Evolutionary conservation across 129 eudicot species (phyloP).

Genomic region (Solidago caesia): DNA sequence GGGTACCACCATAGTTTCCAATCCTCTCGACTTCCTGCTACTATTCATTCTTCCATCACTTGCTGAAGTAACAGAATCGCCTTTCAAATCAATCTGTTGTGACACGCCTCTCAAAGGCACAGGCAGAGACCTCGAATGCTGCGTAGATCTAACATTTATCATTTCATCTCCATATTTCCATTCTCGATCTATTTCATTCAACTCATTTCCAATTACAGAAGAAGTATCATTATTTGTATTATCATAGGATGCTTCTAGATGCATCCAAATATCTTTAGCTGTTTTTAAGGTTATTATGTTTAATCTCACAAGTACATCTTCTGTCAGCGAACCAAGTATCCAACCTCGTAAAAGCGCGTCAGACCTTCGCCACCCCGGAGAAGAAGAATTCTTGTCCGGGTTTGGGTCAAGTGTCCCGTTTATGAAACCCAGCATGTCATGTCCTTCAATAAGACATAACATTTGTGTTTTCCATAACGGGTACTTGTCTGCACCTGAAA

Average conservation of each 20-base stretch:
- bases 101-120: slow-evolving; percentile 32
- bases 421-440: slow-evolving; percentile 37
- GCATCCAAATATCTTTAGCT: slow-evolving; percentile 30
- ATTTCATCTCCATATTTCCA: slow-evolving; percentile 10
- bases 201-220: not conserved
- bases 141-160: slow-evolving; percentile 22
- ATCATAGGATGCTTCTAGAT: slow-evolving; percentile 19
- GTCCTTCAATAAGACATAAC: slow-evolving; percentile 34
- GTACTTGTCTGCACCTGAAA: slow-evolving; percentile 30
- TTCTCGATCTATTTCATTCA: not conserved
- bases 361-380: slow-evolving; percentile 33
- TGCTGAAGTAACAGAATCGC: slow-evolving; percentile 29
- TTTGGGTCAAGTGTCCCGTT: slow-evolving; percentile 19
- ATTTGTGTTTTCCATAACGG: slow-evolving; percentile 31
- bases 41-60: slow-evolving; percentile 16
- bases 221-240: not conserved
- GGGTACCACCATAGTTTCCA: slow-evolving; percentile 19
- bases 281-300: slow-evolving; percentile 4
- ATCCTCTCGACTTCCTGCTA: slow-evolving; percentile 17
- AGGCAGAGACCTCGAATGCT: slow-evolving; percentile 41
- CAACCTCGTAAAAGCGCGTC: slow-evolving; percentile 42
- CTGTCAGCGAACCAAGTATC: slow-evolving; percentile 35
- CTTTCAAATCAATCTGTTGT: slow-evolving; percentile 40
- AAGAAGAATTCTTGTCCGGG: not conserved
- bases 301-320: slow-evolving; percentile 10